Conservation (phyloP, 768 basidiomycete genomes). For the Tulasnella sp. region DNA sequence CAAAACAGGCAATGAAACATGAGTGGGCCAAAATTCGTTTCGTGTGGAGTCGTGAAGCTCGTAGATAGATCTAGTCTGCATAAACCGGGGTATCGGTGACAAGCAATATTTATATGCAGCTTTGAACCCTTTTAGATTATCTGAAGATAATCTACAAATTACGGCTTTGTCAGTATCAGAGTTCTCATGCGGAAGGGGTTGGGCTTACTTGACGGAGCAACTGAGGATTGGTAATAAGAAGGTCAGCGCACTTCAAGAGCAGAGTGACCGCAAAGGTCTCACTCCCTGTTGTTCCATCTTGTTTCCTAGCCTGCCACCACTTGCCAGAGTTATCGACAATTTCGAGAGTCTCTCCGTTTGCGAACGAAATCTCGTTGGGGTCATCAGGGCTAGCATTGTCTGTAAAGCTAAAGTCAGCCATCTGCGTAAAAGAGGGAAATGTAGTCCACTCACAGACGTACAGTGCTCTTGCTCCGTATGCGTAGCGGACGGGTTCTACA, state of each 20-base stretch:
- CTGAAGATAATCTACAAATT: conserved; percentile 28
- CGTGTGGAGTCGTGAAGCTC: neutral
- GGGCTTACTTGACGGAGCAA: conserved; percentile 31
- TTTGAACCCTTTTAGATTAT: conserved; percentile 22
- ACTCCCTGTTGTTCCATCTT: conserved; percentile 51
- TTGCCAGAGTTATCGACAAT: conserved; percentile 90
- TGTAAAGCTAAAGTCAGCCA: conserved; percentile 36
- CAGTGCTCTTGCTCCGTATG: conserved; percentile 80
- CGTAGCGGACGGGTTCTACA: conserved; percentile 44
- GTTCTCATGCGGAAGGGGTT: neutral
- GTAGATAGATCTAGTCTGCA: neutral
- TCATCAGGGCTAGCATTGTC: conserved; percentile 93
- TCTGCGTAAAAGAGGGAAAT: conserved; percentile 8
- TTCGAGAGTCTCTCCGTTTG: conserved; percentile 87
- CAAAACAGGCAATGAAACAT: neutral
- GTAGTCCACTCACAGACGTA: conserved; percentile 67
- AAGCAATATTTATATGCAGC: neutral
- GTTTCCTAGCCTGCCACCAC: conserved; percentile 86
- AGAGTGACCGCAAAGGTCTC: conserved; percentile 26
- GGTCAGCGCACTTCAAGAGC: neutral
- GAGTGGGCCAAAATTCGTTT: neutral
- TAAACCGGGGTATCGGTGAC: neutral
- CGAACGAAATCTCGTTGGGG: conserved; percentile 91
- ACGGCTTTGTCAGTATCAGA: neutral
- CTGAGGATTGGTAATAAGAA: conserved; percentile 10